Conservation (phyloP, 257 asterid genomes). For the Solanum bulbocastanum region DNA sequence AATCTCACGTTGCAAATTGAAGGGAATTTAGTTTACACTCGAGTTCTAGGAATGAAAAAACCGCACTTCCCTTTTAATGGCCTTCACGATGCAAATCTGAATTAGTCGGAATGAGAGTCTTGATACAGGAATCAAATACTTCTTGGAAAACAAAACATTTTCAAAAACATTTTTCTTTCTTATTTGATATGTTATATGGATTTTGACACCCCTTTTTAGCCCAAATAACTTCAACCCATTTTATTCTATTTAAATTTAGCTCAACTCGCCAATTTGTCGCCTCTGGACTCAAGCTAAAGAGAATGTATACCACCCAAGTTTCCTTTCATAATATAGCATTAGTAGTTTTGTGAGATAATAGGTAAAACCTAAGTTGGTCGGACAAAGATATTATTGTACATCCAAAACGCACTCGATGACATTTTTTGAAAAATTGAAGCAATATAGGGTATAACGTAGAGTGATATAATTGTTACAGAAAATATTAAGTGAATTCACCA, state of each 20-base stretch:
- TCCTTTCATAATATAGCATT: no score
- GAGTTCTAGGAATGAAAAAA: not conserved
- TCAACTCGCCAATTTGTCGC: not conserved
- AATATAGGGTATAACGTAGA: no score
- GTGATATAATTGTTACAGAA: not conserved
- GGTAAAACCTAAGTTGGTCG: not conserved
- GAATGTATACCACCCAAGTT: no score
- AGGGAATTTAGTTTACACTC: not conserved
- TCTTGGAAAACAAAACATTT: not conserved
- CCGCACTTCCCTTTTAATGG: not conserved
- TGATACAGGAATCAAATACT: no score
- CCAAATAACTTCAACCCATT: not conserved
- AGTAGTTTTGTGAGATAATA: not conserved
- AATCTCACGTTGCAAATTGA: not conserved
- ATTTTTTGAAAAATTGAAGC: no score
- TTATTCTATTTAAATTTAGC: not conserved
- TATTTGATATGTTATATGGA: not conserved
- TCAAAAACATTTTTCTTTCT: no score
- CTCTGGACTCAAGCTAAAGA: not conserved
- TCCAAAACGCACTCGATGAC: no score
- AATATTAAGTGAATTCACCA: not conserved
- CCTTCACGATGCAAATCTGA: no score
- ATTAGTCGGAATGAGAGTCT: accelerated
- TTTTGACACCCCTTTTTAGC: not conserved
- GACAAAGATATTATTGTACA: no score